Base-by-base conservation (phyloP, 345 rosid genomes). In the Eutrema heterophyllum region DNA sequence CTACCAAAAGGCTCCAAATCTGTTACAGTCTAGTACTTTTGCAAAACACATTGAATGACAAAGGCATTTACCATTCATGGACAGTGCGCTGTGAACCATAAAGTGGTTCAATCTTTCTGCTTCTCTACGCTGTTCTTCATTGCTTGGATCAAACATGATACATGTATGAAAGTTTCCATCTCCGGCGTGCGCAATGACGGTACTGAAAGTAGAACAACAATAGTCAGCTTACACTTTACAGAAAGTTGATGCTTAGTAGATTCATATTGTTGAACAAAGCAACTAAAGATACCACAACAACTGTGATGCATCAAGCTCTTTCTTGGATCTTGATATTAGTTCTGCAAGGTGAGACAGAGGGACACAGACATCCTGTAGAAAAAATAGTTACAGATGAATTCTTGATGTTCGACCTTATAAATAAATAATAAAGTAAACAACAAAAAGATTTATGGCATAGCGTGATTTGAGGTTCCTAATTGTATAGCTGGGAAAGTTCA, bases 131-230 rank as follows among this genome's bases (percentile, higher is more conserved):
- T 91, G 90, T 27, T 86, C 89, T 75, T 94, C 93, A 27, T 72
- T 62, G 74, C 43, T 69, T 32, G 95, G 96, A 76, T 94, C 88
- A 74, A 94, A 94, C 70, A 94, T 81, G 57, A 94, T 80, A 48
- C 87, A 75, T 1, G 88, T 83, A 82, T 94, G 98, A 65, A 94
- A 88, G 79, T 91, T 94, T 43, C 97, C 96, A 80, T 94, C 98
- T 62, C 97, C 97, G 9, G 97, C 98, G 80, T 91, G 98, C 29
- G 97, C 96, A 84, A 94, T 70, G 51, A 94, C 89, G 0, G 95
- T 63, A 76, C 97, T 93, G 86, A 64, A 71, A 72, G 68, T 39
- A 61, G 74, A 54, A 41, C 16, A 64, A 64, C 30, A 41, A 33
- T 51, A 55, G 56, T 55, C 48, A 40, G 44, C 43, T 64, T 36